A percentile compares a stretch with the other conserved stretches of the same genome.
Evolutionary conservation across 108 stramenopile genomes (phyloP).

Genomic region (Schizochytrium sp.): DNA sequence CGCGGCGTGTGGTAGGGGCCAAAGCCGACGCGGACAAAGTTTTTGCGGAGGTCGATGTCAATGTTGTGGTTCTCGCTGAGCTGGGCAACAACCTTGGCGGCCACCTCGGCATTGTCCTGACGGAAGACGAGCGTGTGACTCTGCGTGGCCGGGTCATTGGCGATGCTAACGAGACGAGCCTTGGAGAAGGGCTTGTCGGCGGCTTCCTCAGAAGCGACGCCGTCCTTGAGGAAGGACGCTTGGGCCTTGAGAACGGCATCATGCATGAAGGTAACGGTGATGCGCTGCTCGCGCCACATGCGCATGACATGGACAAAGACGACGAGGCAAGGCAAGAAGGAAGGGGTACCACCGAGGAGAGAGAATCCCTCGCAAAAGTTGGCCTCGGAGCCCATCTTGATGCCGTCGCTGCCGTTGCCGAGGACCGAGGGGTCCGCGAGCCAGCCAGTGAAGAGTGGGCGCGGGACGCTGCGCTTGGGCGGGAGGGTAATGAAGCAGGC

Average conservation of each 20-base stretch:
- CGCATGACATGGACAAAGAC: slow-evolving; percentile 29
- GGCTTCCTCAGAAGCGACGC: not conserved
- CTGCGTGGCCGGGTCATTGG: not conserved
- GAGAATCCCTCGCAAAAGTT: not conserved
- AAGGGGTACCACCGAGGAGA: slow-evolving; percentile 19
- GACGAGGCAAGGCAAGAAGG: slow-evolving; percentile 13
- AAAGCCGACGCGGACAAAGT: slow-evolving; percentile 6
- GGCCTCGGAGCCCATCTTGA: slow-evolving; percentile 8
- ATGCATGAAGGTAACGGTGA: slow-evolving; percentile 7
- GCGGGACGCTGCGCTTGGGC: not conserved
- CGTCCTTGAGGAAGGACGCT: not conserved
- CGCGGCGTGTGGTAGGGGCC: slow-evolving; percentile 11
- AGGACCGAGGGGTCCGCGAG: slow-evolving; percentile 20
- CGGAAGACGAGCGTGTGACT: slow-evolving; percentile 17
- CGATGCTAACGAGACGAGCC: not conserved
- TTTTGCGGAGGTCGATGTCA: slow-evolving; percentile 17
- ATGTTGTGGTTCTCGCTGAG: not conserved
- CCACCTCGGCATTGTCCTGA: not conserved
- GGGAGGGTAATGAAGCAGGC: slow-evolving; percentile 14
- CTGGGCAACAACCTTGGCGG: not conserved
- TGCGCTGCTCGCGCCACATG: slow-evolving; percentile 14
- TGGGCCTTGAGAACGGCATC: slow-evolving; percentile 4
- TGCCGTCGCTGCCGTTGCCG: slow-evolving; percentile 14
- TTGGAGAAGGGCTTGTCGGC: not conserved
- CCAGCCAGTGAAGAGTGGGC: slow-evolving; percentile 28